Conservation (phyloP, 768 basidiomycete genomes). For the Boletales sp. region DNA sequence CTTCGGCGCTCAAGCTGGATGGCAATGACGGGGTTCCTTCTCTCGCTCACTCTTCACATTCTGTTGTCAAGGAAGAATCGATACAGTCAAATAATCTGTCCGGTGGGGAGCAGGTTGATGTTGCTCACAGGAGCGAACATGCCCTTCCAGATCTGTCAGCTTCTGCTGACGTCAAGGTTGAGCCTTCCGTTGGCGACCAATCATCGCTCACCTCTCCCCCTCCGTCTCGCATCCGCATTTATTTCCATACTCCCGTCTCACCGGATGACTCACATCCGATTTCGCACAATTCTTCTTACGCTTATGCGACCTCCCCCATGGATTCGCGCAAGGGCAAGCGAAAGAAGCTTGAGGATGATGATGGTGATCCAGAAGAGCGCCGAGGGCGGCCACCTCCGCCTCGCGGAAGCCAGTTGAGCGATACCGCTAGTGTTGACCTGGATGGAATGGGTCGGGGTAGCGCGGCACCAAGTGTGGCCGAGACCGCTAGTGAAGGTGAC, state of each 20-base stretch:
- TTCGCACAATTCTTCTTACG: conserved; percentile 52
- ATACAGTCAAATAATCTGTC: conserved; percentile 19
- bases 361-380: conserved; percentile 73
- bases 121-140: conserved; percentile 18
- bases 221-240: conserved; percentile 84
- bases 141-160: conserved; percentile 26
- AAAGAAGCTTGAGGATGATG: conserved; percentile 88
- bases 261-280: conserved; percentile 77
- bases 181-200: conserved; percentile 26
- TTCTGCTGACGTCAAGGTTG: conserved; percentile 31
- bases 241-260: conserved; percentile 87
- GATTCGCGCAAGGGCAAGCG: conserved; percentile 77
- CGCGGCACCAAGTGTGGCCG: conserved; percentile 62
- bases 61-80: conserved; percentile 31
- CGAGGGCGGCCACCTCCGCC: conserved; percentile 64
- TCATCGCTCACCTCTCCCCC: conserved; percentile 40
- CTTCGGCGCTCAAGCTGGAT: conserved; percentile 35
- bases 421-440: conserved; percentile 53
- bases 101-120: conserved; percentile 18
- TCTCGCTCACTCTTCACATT: conserved; percentile 31
- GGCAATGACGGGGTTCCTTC: conserved; percentile 33
- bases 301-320: conserved; percentile 40
- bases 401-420: conserved; percentile 41
- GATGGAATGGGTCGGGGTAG: conserved; percentile 58
- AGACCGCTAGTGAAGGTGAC: conserved; percentile 69